Conservation (phyloP, 1,139 yeast species). For the Maudiozyma humilis region DNA sequence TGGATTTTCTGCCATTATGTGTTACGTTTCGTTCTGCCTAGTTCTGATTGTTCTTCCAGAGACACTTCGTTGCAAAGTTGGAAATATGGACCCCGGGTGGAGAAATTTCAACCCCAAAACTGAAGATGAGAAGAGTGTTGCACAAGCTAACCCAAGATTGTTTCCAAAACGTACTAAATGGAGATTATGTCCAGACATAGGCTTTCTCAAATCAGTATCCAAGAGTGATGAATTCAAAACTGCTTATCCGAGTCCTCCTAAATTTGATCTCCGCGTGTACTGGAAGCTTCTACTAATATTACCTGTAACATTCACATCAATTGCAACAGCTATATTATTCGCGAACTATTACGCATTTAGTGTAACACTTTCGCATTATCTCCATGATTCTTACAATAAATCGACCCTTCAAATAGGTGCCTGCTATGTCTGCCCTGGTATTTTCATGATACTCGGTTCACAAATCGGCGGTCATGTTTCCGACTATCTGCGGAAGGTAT, state of each 20-base stretch:
- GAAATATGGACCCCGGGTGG: constrained; percentile 39
- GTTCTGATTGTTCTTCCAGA: constrained; percentile 45
- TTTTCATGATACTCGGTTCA: constrained; percentile 44
- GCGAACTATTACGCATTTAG: constrained; percentile 50
- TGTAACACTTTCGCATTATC: constrained; percentile 41
- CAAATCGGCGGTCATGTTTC: constrained; percentile 45
- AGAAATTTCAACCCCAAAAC: too few relatives aligned
- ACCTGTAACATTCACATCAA: constrained; percentile 43
- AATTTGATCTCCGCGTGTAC: constrained; percentile 37
- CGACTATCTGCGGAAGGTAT: constrained; percentile 34
- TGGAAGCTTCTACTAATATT: constrained; percentile 35
- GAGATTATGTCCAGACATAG: constrained; percentile 20
- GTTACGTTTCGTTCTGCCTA: constrained; percentile 35
- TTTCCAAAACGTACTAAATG: constrained; percentile 9
- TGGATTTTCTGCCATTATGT: constrained; percentile 43
- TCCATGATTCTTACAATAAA: constrained; percentile 36
- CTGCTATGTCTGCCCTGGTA: constrained; percentile 49
- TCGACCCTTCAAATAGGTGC: constrained; percentile 36
- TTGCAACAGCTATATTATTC: constrained; percentile 45
- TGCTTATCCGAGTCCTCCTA: constrained; percentile 42
- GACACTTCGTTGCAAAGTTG: constrained; percentile 48
- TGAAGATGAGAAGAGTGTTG: too few relatives aligned
- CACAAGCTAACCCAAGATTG: neutral
- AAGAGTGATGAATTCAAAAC: constrained; percentile 18
- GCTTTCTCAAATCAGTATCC: constrained; percentile 25